Evolutionary conservation across 768 basidiomycete genomes (phyloP).

Genomic region (Pulveroboletus frians): DNA sequence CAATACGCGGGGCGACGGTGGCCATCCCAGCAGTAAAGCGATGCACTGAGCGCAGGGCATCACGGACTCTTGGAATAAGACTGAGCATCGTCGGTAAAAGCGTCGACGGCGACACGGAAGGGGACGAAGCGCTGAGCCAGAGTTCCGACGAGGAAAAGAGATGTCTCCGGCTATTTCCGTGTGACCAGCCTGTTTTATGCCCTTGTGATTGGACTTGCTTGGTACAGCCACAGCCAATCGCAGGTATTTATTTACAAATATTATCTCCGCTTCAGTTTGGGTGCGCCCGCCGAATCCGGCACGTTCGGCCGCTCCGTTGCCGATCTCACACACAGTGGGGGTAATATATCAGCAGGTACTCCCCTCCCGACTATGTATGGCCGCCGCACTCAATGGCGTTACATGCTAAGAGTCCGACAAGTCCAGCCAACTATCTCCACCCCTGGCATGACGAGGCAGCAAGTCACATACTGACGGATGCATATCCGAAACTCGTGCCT

Average conservation of each 20-base stretch:
- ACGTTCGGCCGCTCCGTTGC: constrained; percentile 10
- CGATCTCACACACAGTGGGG: neutral
- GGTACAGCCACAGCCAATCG: constrained; percentile 19
- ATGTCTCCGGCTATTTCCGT: constrained; percentile 24
- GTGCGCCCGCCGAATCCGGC: neutral
- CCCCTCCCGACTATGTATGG: neutral
- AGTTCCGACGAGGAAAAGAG: constrained; percentile 13
- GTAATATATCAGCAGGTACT: neutral
- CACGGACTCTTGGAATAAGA: constrained; percentile 48
- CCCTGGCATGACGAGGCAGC: neutral
- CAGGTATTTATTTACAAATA: constrained; percentile 13
- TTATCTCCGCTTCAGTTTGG: constrained; percentile 8
- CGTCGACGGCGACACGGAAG: constrained; percentile 18
- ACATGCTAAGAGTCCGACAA: neutral
- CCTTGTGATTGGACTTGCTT: constrained; percentile 10
- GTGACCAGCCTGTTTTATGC: constrained; percentile 17
- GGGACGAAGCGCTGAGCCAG: constrained; percentile 14
- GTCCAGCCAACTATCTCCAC: neutral
- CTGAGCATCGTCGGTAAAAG: constrained; percentile 55
- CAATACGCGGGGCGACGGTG: constrained; percentile 73
- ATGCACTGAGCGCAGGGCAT: constrained; percentile 49
- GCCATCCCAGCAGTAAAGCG: constrained; percentile 69
- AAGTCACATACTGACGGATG: constrained; percentile 52
- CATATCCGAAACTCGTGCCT: constrained; percentile 81
- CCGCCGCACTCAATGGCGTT: neutral